Conservation (phyloP, 2,329 filamentous ascomycete genomes). For the Fusarium sp. region DNA sequence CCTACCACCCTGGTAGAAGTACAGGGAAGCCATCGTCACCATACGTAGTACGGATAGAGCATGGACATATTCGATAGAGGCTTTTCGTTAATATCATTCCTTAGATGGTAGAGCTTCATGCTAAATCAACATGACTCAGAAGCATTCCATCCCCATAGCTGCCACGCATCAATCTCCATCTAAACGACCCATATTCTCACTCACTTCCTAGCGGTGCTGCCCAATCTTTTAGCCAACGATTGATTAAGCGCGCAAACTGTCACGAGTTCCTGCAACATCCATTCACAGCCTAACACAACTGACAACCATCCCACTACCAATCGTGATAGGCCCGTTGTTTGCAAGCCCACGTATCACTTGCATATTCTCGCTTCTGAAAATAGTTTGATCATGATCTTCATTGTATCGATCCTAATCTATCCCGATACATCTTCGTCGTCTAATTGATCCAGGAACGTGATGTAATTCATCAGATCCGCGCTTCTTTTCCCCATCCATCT, state of each 20-base stretch:
- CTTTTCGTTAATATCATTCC: background rate
- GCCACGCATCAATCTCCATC: constrained; percentile 32
- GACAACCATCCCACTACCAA: constrained; percentile 2
- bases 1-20: constrained; percentile 11
- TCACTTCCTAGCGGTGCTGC: constrained; percentile 34
- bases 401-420: constrained; percentile 35
- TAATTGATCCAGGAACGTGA: constrained; percentile 26
- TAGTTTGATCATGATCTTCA: constrained; percentile 27
- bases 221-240: constrained; percentile 24
- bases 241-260: constrained; percentile 30
- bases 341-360: constrained; percentile 26
- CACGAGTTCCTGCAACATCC: constrained; percentile 24
- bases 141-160: constrained; percentile 6
- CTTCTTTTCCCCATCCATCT: constrained; percentile 22
- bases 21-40: constrained; percentile 9
- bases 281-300: constrained; percentile 34
- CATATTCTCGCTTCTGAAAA: constrained; percentile 31
- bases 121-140: constrained; percentile 21
- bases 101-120: background rate
- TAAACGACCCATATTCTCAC: constrained; percentile 12
- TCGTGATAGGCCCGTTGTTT: constrained; percentile 22
- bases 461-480: constrained; percentile 10
- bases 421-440: constrained; percentile 27
- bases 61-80: constrained; percentile 4
- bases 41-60: background rate